A percentile compares a stretch with the other conserved stretches of the same genome.
These are phyloP conservation scores for Musa balbisiana DNA, from an alignment of 202 grass and related monocot genomes.

Conservation along the genomic window DNA sequence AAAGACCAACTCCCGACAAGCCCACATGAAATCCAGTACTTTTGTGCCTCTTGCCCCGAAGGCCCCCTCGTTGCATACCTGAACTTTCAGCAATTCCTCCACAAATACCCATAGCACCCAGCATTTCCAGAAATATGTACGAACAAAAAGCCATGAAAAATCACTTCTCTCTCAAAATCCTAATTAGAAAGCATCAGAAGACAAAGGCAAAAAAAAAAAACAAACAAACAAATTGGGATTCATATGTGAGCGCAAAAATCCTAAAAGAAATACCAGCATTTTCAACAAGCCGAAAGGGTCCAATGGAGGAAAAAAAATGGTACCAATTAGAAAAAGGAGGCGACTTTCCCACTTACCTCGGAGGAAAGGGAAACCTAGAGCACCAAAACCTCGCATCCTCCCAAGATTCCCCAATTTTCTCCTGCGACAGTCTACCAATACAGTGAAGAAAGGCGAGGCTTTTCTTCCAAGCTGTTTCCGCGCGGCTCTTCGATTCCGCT, in stretches of 20 bases:
- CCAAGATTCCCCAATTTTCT: slow-evolving; percentile 11
- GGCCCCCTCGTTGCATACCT: not conserved
- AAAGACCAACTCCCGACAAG: slow-evolving; percentile 3
- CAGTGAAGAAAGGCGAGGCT: not conserved
- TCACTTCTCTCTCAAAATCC: not conserved
- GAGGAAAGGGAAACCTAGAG: not conserved
- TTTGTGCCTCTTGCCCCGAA: not conserved
- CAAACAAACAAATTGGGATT: not conserved
- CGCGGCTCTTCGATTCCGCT: not conserved
- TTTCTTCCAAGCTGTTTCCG: slow-evolving; percentile 6
- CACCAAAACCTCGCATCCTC: not conserved
- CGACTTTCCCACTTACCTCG: not conserved
- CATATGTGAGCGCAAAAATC: not conserved
- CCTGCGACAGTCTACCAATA: not conserved
- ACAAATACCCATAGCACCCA: not conserved
- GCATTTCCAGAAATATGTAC: not conserved
- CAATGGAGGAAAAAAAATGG: not conserved
- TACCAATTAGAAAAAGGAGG: not conserved
- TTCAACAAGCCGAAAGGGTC: not conserved
- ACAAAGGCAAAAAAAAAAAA: not conserved
- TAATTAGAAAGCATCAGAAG: not conserved
- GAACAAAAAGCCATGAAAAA: not conserved
- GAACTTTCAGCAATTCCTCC: not conserved
- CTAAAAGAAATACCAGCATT: not conserved
- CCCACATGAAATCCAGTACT: slow-evolving; percentile 9